Evolutionary conservation across 768 basidiomycete species (phyloP).

Genomic region (Agaricus subrufescens): DNA sequence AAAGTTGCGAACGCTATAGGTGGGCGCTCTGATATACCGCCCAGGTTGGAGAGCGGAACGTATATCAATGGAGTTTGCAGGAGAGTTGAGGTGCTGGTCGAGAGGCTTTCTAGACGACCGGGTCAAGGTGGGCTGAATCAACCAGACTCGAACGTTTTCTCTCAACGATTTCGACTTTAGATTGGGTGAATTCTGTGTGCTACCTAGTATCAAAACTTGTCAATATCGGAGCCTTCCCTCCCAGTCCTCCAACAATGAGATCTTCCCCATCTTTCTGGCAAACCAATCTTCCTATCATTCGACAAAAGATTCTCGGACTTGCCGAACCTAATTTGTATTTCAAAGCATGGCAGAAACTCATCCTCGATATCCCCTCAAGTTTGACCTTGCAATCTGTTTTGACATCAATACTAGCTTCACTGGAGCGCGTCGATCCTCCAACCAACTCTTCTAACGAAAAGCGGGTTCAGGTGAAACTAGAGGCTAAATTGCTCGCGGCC

Average conservation of each 20-base stretch:
- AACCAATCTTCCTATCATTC: constrained; percentile 44
- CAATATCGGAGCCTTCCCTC: constrained; percentile 62
- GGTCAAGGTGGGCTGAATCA: constrained; percentile 34
- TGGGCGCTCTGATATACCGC: constrained; percentile 29
- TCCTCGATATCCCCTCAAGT: constrained; percentile 45
- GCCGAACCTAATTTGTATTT: constrained; percentile 33
- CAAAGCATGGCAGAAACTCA: constrained; percentile 41
- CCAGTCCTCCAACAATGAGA: constrained; percentile 40
- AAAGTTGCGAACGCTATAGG: constrained; percentile 71
- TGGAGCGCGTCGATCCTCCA: constrained; percentile 27
- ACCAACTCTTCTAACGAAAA: constrained; percentile 24
- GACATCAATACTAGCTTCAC: constrained; percentile 50
- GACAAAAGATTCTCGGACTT: constrained; percentile 25
- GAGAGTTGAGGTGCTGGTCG: constrained; percentile 49
- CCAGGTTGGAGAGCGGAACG: constrained; percentile 42
- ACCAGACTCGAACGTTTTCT: not conserved
- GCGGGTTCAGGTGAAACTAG: constrained; percentile 45
- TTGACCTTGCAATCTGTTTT: constrained; percentile 54
- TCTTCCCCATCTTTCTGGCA: constrained; percentile 72
- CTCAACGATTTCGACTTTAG: constrained; percentile 20
- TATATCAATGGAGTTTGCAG: constrained; percentile 53
- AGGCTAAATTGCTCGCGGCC: constrained; percentile 44
- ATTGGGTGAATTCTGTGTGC: constrained; percentile 35
- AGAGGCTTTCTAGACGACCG: constrained; percentile 31
- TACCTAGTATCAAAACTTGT: constrained; percentile 65